A percentile compares a stretch with the other conserved stretches of the same genome.
phyloP scores from a whole-genome alignment of 2,329 filamentous ascomycete species.

The Xylariaceae sp. region DNA sequence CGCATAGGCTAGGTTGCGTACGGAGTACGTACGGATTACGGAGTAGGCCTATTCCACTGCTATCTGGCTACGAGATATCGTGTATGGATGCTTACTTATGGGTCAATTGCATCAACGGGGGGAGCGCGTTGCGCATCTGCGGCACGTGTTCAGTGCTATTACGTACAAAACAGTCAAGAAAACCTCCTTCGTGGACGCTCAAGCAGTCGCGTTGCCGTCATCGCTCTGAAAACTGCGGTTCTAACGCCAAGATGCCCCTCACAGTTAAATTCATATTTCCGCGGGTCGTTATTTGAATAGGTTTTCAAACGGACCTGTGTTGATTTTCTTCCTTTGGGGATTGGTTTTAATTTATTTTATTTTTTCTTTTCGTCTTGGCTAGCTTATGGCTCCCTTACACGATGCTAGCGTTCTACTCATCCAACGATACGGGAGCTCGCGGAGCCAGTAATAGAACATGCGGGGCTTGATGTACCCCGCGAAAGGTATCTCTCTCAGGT shows the following conservation, averaged over 20 bases:
- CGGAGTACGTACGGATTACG: too few relatives aligned
- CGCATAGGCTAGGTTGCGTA: conserved; percentile 27
- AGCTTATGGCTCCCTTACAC: background rate
- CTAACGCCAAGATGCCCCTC: conserved; percentile 22
- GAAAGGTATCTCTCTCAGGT: conserved; percentile 8
- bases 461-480: conserved; percentile 25
- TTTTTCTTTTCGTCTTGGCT: background rate
- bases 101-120: background rate
- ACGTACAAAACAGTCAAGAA: conserved; percentile 34
- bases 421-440: background rate
- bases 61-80: too few relatives aligned
- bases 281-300: conserved; percentile 16
- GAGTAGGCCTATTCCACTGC: too few relatives aligned
- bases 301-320: background rate
- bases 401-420: too few relatives aligned
- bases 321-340: conserved; percentile 5
- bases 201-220: conserved; percentile 21
- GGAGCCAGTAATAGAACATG: conserved; percentile 18
- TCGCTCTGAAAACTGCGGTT: conserved; percentile 14
- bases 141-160: conserved; percentile 25
- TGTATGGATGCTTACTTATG: background rate
- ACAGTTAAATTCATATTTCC: conserved; percentile 24
- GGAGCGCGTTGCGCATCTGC: background rate
- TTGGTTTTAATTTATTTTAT: conserved; percentile 4
- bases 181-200: conserved; percentile 23